These are phyloP conservation scores for Eucalyptus sp. DNA, from an alignment of 345 rosid species.

Conservation along the genomic window DNA sequence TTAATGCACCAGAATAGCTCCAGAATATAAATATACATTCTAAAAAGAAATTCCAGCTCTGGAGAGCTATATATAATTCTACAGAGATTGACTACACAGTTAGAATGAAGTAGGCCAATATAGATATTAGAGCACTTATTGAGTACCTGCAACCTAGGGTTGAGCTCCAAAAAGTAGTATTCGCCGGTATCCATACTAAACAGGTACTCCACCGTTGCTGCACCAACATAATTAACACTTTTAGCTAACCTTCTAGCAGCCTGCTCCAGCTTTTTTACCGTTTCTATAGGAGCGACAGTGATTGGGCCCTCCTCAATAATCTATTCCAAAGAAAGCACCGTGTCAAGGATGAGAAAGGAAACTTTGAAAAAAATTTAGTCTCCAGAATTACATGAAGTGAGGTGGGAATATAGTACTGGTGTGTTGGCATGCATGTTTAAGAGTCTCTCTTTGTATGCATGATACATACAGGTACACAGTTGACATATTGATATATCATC, in stretches of 20 bases:
- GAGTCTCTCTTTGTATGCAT: background rate
- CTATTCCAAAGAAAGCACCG: slow-evolving; percentile 13
- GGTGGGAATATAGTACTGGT: background rate
- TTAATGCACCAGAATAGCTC: background rate
- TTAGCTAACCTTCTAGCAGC: slow-evolving; percentile 97
- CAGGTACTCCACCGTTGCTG: slow-evolving; percentile 98
- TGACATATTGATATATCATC: background rate
- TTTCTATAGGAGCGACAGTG: slow-evolving; percentile 84
- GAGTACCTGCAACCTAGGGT: slow-evolving; percentile 94
- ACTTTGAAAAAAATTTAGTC: background rate
- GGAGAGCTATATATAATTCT: background rate
- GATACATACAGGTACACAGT: background rate
- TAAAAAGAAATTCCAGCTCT: background rate
- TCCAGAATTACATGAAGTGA: background rate
- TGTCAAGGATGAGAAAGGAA: background rate
- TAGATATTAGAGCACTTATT: background rate
- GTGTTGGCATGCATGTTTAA: background rate
- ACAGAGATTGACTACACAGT: background rate
- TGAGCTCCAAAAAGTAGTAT: slow-evolving; percentile 93
- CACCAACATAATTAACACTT: slow-evolving; percentile 90
- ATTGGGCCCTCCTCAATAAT: slow-evolving; percentile 99
- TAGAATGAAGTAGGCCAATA: background rate
- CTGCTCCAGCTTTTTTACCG: slow-evolving; percentile 85
- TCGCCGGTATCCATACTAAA: slow-evolving; percentile 99
- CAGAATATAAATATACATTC: background rate